Percentiles rank a stretch among this genome's conserved stretches.
Evolutionary conservation across 75 land plant species (phyloP).

Genomic region (Pinus albicaulis): DNA sequence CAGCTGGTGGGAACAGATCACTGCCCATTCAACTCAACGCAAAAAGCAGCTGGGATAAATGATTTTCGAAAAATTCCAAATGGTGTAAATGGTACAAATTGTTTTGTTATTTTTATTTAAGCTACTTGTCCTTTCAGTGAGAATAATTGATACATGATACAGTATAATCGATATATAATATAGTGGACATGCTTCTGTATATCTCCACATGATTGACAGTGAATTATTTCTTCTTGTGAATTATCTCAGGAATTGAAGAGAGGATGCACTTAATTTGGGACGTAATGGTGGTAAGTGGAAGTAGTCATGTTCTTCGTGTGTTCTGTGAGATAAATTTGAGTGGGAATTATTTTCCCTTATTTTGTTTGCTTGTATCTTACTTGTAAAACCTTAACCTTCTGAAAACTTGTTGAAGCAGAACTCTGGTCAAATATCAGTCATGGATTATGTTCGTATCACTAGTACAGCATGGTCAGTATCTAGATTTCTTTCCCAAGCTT

Average conservation of each 20-base stretch:
- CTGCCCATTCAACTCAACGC: slow-evolving; percentile 86
- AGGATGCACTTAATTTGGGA: slow-evolving; percentile 98
- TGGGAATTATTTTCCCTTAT: background rate
- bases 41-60: slow-evolving; percentile 78
- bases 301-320: background rate
- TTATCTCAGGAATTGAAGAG: slow-evolving; percentile 82
- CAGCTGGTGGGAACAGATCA: slow-evolving; percentile 99
- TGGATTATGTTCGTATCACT: slow-evolving; percentile 89
- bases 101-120: background rate
- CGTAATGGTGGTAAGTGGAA: slow-evolving; percentile 85
- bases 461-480: slow-evolving; percentile 86
- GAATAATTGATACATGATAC: background rate
- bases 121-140: background rate
- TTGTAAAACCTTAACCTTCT: background rate
- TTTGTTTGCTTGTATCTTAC: background rate
- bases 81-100: slow-evolving; percentile 88
- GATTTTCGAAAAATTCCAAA: slow-evolving; percentile 97
- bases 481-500: slow-evolving; percentile 4
- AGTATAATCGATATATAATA: background rate
- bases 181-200: too few species aligned
- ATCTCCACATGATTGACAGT: too few species aligned
- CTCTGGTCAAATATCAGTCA: slow-evolving; percentile 75
- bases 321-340: background rate
- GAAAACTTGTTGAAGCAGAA: slow-evolving; percentile 39
- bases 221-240: background rate